Base-by-base conservation (phyloP, 139 green algal genomes). In the Pedinophyceae sp. region DNA sequence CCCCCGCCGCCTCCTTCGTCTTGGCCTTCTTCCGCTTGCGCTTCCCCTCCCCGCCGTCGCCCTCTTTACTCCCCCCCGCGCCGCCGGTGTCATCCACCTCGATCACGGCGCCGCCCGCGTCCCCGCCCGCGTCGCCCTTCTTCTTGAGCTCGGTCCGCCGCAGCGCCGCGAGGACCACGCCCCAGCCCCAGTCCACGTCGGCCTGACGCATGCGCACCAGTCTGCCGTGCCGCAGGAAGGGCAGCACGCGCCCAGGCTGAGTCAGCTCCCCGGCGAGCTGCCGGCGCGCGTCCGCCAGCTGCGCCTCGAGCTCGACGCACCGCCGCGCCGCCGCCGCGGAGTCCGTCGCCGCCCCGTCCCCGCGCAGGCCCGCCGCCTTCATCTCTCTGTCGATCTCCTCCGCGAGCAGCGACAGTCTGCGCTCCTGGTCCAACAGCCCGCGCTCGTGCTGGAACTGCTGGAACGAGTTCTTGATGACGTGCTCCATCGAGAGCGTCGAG, bases 391-490 rank as follows among this genome's bases (percentile, higher is more conserved):
- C 40, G 48, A 55, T 49, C 26, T 59, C 52, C 48, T 29, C 50
- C 30, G 66, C 18, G 45, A 81, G 60, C 68, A 80, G 48, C 13
- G 83, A 80, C 58, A 78, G 28, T 2, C 59, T 54, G 22, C 48
- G 54, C 70, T 93, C 81, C 51, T 85, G 76, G 43, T 10, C 25
- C 23, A 50, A 4, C n/a, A 43, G 4, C 29, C 50, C 47, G 26
- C 34, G 40, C 4, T 72, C 43, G 27, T 66, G 60, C 71, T 95
- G 89, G 61, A 91, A 97, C 72, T 97, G 85, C 55, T 88, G 72
- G 70, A 97, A 97, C 53, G 76, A 91, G 59, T 84, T 62, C 4
- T 50, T 41, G 56, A 97, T 93, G 46, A 96, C 82, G 54, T 84
- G 81, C 67, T 93, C 84, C 71, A 91, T 82, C 68, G 72, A 65